Evolutionary conservation across 2,329 filamentous ascomycete species (phyloP).

Genomic region (Pseudofabraea citricarpa): DNA sequence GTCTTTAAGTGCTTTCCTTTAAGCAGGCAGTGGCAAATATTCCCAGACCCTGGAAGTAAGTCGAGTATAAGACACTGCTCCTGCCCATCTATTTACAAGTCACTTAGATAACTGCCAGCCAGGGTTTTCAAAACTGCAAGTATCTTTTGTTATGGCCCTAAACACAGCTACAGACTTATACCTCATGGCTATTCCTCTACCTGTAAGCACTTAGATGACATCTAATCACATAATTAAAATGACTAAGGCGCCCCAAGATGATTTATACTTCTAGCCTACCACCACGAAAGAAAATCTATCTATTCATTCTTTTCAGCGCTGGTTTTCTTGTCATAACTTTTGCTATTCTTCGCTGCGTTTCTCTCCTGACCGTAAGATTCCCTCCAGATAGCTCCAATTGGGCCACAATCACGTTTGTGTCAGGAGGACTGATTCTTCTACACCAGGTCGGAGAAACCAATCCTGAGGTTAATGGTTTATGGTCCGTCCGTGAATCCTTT

Average conservation of each 20-base stretch:
- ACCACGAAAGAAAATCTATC: conserved; percentile 42
- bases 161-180: conserved; percentile 54
- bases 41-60: conserved; percentile 48
- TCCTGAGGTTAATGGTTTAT: conserved; percentile 30
- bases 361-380: conserved; percentile 35
- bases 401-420: neutral
- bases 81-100: conserved; percentile 3
- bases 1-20: conserved; percentile 49
- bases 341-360: conserved; percentile 46
- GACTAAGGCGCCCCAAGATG: neutral
- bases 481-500: conserved; percentile 31
- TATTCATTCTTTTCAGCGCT: conserved; percentile 50
- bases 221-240: neutral
- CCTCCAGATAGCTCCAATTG: neutral
- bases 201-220: conserved; percentile 31
- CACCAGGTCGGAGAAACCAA: conserved; percentile 29
- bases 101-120: conserved; percentile 40
- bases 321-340: conserved; percentile 50
- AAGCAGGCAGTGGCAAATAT: conserved; percentile 51
- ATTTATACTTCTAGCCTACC: neutral
- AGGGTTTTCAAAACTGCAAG: conserved; percentile 43
- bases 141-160: conserved; percentile 44
- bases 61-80: neutral
- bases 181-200: conserved; percentile 51
- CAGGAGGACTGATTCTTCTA: neutral